Conservation (phyloP, 2,329 filamentous ascomycete species). For the Pyricularia pennisetigena region DNA sequence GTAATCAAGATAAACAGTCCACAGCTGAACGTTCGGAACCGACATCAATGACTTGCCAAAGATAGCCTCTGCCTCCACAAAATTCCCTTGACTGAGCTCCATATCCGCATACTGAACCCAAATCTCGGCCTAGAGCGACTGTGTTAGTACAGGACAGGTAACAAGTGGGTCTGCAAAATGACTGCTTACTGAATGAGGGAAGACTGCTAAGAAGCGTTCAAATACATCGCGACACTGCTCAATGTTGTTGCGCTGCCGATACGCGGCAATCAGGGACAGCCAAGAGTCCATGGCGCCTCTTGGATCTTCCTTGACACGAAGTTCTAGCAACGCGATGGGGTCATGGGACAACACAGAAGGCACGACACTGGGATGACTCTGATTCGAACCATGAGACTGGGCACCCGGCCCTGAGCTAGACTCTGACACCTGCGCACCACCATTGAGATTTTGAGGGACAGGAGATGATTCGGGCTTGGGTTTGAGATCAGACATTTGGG, state of each 20-base stretch:
- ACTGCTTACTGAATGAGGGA: conserved; percentile 77
- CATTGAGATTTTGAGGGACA: conserved; percentile 10
- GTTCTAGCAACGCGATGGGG: conserved; percentile 71
- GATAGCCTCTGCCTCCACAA: conserved; percentile 69
- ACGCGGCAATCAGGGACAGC: conserved; percentile 76
- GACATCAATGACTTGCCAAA: conserved; percentile 70
- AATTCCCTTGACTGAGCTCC: conserved; percentile 81
- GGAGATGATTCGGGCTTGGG: conserved; percentile 8
- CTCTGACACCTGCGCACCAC: conserved; percentile 15
- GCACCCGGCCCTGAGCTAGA: not conserved
- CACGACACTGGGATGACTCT: conserved; percentile 3
- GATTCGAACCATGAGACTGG: conserved; percentile 3
- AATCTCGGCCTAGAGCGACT: conserved; percentile 60
- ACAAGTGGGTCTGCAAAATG: not conserved
- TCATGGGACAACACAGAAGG: conserved; percentile 46
- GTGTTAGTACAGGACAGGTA: not conserved
- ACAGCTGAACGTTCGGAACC: conserved; percentile 76
- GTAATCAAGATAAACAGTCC: conserved; percentile 91
- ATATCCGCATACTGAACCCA: conserved; percentile 86
- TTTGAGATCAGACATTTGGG: not conserved
- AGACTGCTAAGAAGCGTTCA: conserved; percentile 77
- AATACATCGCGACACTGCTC: conserved; percentile 75
- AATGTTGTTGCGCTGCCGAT: conserved; percentile 70
- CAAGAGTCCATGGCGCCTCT: conserved; percentile 89
- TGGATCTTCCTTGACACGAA: conserved; percentile 84